Percentiles rank a stretch among this genome's conserved stretches.
phyloP scores from a whole-genome alignment of 768 basidiomycete genomes.

The Mycena polygramma region DNA sequence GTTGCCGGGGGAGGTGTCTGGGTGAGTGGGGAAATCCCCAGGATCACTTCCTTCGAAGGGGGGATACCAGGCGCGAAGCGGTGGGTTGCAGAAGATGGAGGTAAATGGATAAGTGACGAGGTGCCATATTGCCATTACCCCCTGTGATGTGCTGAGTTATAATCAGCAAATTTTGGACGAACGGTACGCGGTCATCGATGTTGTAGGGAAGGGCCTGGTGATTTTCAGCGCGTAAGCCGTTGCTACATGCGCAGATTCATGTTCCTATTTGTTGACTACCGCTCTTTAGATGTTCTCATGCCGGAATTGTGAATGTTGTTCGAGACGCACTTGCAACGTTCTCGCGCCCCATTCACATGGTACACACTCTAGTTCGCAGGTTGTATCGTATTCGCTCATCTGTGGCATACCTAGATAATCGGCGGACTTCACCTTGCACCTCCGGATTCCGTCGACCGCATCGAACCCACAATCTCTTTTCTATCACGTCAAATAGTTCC shows the following conservation, averaged over 20 bases:
- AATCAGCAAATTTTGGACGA: slow-evolving; percentile 85
- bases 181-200: slow-evolving; percentile 81
- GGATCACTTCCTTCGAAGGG: slow-evolving; percentile 75
- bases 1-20: slow-evolving; percentile 75
- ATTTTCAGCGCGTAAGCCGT: slow-evolving; percentile 80
- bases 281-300: slow-evolving; percentile 71
- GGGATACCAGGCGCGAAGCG: slow-evolving; percentile 78
- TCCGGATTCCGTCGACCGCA: slow-evolving; percentile 71
- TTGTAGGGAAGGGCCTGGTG: slow-evolving; percentile 84
- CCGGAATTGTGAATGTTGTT: slow-evolving; percentile 88
- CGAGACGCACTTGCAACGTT: slow-evolving; percentile 75
- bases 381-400: slow-evolving; percentile 3
- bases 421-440: slow-evolving; percentile 90
- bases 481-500: slow-evolving; percentile 72
- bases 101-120: slow-evolving; percentile 68
- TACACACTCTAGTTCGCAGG: not conserved
- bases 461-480: slow-evolving; percentile 79
- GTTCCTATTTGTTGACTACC: not conserved
- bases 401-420: slow-evolving; percentile 62
- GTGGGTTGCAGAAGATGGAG: slow-evolving; percentile 61
- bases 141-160: slow-evolving; percentile 7
- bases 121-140: slow-evolving; percentile 50
- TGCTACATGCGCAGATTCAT: not conserved
- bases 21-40: slow-evolving; percentile 86
- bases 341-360: slow-evolving; percentile 83